Base-by-base conservation (phyloP, 2,329 filamentous ascomycete species). In the Trichophyton equinum region DNA sequence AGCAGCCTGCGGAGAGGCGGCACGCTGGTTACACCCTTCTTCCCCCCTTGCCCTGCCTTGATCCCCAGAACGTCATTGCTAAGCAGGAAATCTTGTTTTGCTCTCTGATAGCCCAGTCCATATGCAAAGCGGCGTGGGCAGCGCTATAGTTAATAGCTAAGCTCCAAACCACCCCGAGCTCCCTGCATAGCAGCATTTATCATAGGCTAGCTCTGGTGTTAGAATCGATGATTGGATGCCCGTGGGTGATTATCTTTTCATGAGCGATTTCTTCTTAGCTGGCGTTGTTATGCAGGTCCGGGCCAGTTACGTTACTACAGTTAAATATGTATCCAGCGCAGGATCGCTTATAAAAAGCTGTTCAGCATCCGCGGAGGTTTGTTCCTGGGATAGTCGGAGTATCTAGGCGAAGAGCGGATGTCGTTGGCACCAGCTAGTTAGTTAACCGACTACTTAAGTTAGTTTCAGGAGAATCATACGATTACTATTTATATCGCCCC, bases 31-130 rank as follows among this genome's bases (percentile, higher is more conserved):
- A 51, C 46, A 51, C 46, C 46, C 18, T 36, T 36, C 27, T 55
- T 25, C 15, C 49, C 20, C 27, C 51, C 27, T 20, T 27, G 11
- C 51, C 51, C 20, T 55, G 51, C 27, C n/a, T 8, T 30, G 27
- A 27, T 38, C 33, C 33, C 51, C 15, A 55, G 51, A 55, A 55
- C 51, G 51, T 55, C 51, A 55, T 55, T 30, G 51, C 51, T 55
- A 55, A 53, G 27, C 15, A 22, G 4, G 25, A 55, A 55, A 55
- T 55, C 51, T 36, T 55, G 51, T 55, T 55, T 55, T 55, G 27
- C 13, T 36, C 0, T 36, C 9, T 25, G 25, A 36, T 55, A 27
- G 51, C 51, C 51, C 51, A 36, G 51, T 36, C 13, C 27, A 55
- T 44, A 44, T 36, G 51, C 27, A 55, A 25, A 47, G 11, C 33